phyloP scores from a whole-genome alignment of 1,139 yeast species.

The Zygosaccharomyces pseudobailii region DNA sequence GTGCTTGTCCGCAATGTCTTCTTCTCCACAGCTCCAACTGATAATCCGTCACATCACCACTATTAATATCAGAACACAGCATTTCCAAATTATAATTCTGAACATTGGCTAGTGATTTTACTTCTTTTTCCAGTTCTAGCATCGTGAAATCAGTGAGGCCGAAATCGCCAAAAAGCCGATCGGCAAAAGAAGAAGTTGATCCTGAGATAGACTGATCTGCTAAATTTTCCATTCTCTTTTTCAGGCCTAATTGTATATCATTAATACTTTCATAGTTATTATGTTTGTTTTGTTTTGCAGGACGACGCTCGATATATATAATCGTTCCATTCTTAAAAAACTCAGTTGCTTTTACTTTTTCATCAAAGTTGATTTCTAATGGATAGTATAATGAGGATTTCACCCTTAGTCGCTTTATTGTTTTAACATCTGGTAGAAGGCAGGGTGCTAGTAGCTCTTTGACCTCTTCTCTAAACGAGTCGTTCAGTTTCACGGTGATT shows the following conservation, averaged over 20 bases:
- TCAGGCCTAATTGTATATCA: constrained; percentile 16
- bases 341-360: constrained; percentile 17
- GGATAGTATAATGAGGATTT: constrained; percentile 28
- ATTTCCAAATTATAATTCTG: constrained; percentile 24
- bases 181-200: constrained; percentile 1
- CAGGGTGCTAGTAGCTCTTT: constrained; percentile 51
- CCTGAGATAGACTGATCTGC: neutral
- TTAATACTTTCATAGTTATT: constrained; percentile 6
- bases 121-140: constrained; percentile 19
- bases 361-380: constrained; percentile 24
- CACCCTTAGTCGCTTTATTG: constrained; percentile 36
- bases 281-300: neutral
- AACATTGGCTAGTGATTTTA: constrained; percentile 2
- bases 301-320: constrained; percentile 22
- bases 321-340: constrained; percentile 30
- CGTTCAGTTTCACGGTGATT: constrained; percentile 45
- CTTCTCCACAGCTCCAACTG: constrained; percentile 29
- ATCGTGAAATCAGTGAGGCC: constrained; percentile 19
- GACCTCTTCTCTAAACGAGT: constrained; percentile 39
- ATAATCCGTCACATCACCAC: constrained; percentile 24
- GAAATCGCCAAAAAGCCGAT: constrained; percentile 8
- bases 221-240: constrained; percentile 8
- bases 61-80: constrained; percentile 22
- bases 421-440: constrained; percentile 56
- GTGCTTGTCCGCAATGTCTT: constrained; percentile 12